Base-by-base conservation (phyloP, 768 basidiomycete genomes). In the Amyloporia xantha region DNA sequence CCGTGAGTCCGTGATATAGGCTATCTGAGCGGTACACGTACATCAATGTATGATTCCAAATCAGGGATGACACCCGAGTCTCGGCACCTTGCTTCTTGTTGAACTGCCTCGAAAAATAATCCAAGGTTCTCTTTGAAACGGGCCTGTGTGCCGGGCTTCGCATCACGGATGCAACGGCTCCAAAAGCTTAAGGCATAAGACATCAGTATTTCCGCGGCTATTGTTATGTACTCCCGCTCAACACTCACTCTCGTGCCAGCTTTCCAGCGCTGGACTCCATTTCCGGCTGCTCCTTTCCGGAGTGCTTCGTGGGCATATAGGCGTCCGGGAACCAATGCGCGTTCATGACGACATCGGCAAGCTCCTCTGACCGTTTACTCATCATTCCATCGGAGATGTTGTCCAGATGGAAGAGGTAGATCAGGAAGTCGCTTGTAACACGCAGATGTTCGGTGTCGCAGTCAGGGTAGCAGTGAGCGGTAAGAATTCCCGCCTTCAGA, bases 371-470 rank as follows among this genome's bases (percentile, higher is more conserved):
- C n/a, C 78, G 76, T 27, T 69, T 66, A 53, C 77, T 74, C 58
- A 84, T 77, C 81, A 86, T 84, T 52, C 82, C 81, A 56, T 89
- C 85, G 12, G 84, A 86, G 51, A 87, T 70, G 57, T 87, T 79
- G 68, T 87, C 84, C 49, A 86, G 72, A 58, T 83, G 82, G 68
- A 88, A 88, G 41, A 87, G 74, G 61, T 78, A 87, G 51, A 76
- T 81, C 56, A 86, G 69, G 66, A 83, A 88, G 66, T 88, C 86
- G 61, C 78, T 78, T 68, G 79, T 79, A 47, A 81, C 76, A 36
- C 82, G 76, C 44, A 88, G 71, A 58, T 81, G 79, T 13, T 73
- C 71, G 54, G 71, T 72, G 19, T 71, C 71, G 35, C 75, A 74
- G 30, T 73, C 66, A n/a, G 82, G 63, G 53, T 75, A 84, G 66